Base-by-base conservation (phyloP, 148 eudicot genomes). In the Talinum fruticosum region DNA sequence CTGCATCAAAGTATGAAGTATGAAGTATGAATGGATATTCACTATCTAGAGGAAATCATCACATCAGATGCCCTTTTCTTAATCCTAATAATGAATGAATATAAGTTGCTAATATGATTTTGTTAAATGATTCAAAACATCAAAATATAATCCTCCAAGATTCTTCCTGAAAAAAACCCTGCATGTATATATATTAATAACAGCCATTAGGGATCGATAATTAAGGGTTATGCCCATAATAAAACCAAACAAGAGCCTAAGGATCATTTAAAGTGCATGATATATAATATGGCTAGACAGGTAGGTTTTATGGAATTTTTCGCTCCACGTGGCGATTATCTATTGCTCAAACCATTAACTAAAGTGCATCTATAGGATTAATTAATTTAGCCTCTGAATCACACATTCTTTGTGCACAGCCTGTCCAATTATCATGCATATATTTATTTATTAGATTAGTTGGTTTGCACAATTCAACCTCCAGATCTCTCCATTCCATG, bases 381-480 rank as follows among this genome's bases (percentile, higher is more conserved):
- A 21, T 41, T 32, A 2, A 13, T n/a, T n/a, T n/a, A n/a, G n/a
- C n/a, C n/a, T 47, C 23, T 82, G 66, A 64, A 82, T 69, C 70
- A 78, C 71, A 82, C 66, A 77, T 29, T 81, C n/a, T 68, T 37
- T 62, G 67, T 32, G 80, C 16, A 75, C 83, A 83, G 75, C 37
- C 74, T 80, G 86, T 80, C 75, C 66, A 82, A 62, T 65, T 83
- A 21, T 33, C 77, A 75, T n/a, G n/a, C n/a, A n/a, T n/a, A n/a
- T n/a, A n/a, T n/a, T n/a, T n/a, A n/a, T n/a, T n/a, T 83, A 80
- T 79, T 76, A n/a, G n/a, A n/a, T n/a, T n/a, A 75, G 86, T 76
- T 83, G 86, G n/a, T n/a, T 54, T 83, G 77, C 83, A 83, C 86
- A 83, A 80, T 83, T 80, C 74, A 51, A 61, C 83, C 86, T 80